Conservation (phyloP, 768 basidiomycete genomes). For the Mycena metata region DNA sequence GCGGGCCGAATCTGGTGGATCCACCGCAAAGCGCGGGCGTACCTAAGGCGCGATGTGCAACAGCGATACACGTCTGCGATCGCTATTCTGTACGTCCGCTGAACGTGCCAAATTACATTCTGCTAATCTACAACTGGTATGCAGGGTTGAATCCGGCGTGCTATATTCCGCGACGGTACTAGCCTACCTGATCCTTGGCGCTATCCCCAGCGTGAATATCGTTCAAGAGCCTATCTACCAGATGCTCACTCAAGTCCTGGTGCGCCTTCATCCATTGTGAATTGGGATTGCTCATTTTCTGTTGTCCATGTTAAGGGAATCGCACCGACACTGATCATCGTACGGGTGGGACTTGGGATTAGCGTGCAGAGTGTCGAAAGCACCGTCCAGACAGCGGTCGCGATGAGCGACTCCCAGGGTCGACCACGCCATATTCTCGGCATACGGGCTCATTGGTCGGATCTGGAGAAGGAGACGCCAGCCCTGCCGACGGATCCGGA, state of each 20-base stretch:
- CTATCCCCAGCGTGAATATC: background rate
- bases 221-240: background rate
- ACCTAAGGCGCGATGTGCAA: background rate
- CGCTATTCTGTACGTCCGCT: background rate
- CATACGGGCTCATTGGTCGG: too few species aligned
- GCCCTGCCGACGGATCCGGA: too few species aligned
- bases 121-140: too few species aligned
- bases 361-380: too few species aligned
- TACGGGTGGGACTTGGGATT: conserved; percentile 46
- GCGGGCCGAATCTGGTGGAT: conserved; percentile 12
- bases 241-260: background rate
- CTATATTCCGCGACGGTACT: background rate
- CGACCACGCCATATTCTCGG: too few species aligned
- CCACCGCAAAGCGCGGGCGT: background rate
- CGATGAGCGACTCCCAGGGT: too few species aligned
- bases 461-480: too few species aligned
- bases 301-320: conserved; percentile 41
- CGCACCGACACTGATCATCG: conserved; percentile 51
- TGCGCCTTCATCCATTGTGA: too few species aligned
- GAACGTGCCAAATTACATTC: too few species aligned
- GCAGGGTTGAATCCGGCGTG: conserved; percentile 6
- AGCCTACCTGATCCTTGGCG: background rate
- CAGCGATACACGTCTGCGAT: background rate
- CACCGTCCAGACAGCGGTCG: too few species aligned
- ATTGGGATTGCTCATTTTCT: too few species aligned